Percentiles rank a stretch among this genome's conserved stretches.
Conservation (phyloP, 2,329 filamentous ascomycete species). For the Cercospora citrullina region DNA sequence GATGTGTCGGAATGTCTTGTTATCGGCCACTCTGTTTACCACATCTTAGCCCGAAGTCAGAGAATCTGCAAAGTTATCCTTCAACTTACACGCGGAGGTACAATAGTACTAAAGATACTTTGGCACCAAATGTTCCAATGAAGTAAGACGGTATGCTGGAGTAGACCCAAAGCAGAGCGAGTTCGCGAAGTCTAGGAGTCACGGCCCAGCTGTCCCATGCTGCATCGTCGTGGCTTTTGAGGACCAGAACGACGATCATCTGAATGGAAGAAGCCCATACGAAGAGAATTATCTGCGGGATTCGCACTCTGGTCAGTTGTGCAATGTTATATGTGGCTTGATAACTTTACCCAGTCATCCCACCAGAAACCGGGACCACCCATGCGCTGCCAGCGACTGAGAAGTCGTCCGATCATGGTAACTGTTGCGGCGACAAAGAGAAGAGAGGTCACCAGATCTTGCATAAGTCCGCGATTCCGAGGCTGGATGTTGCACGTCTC, state of each 20-base stretch:
- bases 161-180: background rate
- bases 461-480: background rate
- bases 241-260: background rate
- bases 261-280: background rate
- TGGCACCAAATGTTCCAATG: background rate
- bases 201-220: background rate
- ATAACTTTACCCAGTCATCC: background rate
- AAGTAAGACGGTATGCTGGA: background rate
- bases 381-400: background rate
- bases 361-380: background rate
- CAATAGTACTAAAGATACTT: background rate
- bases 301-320: background rate
- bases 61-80: background rate
- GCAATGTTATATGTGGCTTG: background rate
- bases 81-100: background rate
- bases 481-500: slow-evolving; percentile 2
- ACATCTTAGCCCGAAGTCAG: background rate
- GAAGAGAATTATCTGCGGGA: background rate
- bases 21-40: background rate
- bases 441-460: slow-evolving; percentile 1
- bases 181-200: background rate
- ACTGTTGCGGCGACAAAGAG: background rate
- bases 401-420: background rate
- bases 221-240: background rate
- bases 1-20: background rate